Percentiles rank a stretch among this genome's conserved stretches.
phyloP scores from a whole-genome alignment of 2,329 filamentous ascomycete species.

The Fusarium heterosporum region DNA sequence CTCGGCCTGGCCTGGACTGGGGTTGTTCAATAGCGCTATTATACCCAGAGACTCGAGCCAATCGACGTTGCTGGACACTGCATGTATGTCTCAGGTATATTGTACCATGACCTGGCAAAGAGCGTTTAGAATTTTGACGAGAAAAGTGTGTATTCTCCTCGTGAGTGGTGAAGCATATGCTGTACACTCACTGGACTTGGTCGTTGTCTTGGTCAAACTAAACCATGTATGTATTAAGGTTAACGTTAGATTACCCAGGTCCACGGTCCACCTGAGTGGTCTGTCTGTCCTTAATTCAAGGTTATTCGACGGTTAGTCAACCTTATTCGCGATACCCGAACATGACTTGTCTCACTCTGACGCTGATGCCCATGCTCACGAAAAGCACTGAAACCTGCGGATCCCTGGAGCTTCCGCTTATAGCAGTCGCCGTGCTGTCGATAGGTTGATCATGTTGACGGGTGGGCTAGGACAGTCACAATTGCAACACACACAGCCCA shows the following conservation, averaged over 20 bases:
- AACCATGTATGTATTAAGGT: neutral
- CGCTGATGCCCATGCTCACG: neutral
- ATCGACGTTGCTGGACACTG: conserved; percentile 3
- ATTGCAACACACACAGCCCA: conserved; percentile 7
- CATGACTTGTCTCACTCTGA: conserved; percentile 27
- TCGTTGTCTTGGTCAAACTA: neutral
- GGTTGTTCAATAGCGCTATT: conserved; percentile 1
- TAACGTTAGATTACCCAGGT: neutral
- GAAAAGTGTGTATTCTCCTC: neutral
- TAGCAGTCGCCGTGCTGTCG: conserved; percentile 13
- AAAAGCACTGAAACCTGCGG: conserved; percentile 17
- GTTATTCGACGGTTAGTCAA: conserved; percentile 8
- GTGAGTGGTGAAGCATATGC: conserved; percentile 2
- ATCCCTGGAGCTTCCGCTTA: neutral
- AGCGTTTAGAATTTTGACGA: neutral
- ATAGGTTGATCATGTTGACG: neutral
- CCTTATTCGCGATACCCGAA: conserved; percentile 32
- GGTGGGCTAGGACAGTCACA: conserved; percentile 6
- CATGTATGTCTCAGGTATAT: conserved; percentile 16
- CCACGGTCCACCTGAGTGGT: neutral
- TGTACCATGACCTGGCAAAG: neutral
- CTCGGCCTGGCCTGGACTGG: neutral
- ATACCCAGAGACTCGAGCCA: neutral
- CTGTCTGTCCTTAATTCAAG: conserved; percentile 21
- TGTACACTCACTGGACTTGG: conserved; percentile 3